phyloP scores from a whole-genome alignment of 2,329 filamentous ascomycete species.

The Aureobasidium sp. region DNA sequence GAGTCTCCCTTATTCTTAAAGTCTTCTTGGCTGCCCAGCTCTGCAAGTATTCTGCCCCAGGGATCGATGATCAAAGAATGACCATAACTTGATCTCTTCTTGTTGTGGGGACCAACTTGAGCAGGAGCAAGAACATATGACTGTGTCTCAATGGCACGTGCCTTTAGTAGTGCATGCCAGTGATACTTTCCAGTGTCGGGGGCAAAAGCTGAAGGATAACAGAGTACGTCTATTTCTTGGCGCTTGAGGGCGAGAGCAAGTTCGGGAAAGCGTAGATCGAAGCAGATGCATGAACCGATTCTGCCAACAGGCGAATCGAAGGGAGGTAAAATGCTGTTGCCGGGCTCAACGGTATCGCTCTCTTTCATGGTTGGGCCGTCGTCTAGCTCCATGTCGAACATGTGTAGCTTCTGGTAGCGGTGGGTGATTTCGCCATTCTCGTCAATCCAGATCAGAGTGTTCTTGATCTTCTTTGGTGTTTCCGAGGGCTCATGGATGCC shows the following conservation, averaged over 20 bases:
- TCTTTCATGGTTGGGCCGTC: slow-evolving; percentile 55
- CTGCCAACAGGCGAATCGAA: slow-evolving; percentile 67
- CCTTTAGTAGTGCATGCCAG: slow-evolving; percentile 72
- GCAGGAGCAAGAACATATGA: slow-evolving; percentile 81
- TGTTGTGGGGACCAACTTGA: slow-evolving; percentile 66
- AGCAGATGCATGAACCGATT: slow-evolving; percentile 77
- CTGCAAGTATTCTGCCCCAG: slow-evolving; percentile 68
- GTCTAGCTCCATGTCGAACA: slow-evolving; percentile 69
- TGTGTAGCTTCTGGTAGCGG: slow-evolving; percentile 79
- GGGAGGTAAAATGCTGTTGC: slow-evolving; percentile 54
- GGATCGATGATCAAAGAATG: slow-evolving; percentile 79
- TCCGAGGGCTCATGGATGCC: slow-evolving; percentile 71
- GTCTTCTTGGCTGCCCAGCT: slow-evolving; percentile 47
- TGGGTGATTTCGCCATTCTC: slow-evolving; percentile 50
- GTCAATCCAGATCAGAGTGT: slow-evolving; percentile 60
- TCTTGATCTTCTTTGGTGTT: slow-evolving; percentile 47
- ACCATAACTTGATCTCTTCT: slow-evolving; percentile 73
- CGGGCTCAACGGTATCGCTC: slow-evolving; percentile 60
- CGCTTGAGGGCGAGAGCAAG: slow-evolving; percentile 58
- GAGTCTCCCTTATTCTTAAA: slow-evolving; percentile 26
- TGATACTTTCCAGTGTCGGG: slow-evolving; percentile 76
- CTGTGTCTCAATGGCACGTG: slow-evolving; percentile 82
- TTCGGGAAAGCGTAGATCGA: slow-evolving; percentile 62
- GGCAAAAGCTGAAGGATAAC: slow-evolving; percentile 88
- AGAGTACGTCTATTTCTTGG: slow-evolving; percentile 64